Conservation (phyloP, 352 stramenopile species). For the Phytophthora capsici region DNA sequence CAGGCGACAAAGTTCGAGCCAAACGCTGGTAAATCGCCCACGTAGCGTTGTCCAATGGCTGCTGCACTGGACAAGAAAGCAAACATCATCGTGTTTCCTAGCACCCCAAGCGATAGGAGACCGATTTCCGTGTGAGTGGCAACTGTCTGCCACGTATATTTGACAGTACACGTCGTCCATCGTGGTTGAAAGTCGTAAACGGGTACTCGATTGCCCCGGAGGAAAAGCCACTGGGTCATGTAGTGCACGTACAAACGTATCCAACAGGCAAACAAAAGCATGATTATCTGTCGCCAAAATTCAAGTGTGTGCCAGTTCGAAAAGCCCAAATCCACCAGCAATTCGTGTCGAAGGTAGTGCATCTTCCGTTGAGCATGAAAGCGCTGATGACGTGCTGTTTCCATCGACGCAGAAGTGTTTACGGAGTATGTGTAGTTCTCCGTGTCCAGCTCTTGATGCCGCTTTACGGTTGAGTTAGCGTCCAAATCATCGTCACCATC, state of each 20-base stretch:
- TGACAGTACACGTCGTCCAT: slow-evolving; percentile 77
- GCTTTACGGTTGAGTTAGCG: not conserved
- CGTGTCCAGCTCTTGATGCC: slow-evolving; percentile 20
- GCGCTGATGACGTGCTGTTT: slow-evolving; percentile 60
- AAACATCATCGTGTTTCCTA: slow-evolving; percentile 67
- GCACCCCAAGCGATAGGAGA: slow-evolving; percentile 61
- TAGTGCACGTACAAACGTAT: slow-evolving; percentile 91
- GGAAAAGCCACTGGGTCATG: slow-evolving; percentile 86
- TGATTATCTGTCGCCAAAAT: slow-evolving; percentile 75
- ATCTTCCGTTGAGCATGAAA: slow-evolving; percentile 79
- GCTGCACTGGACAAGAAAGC: slow-evolving; percentile 48
- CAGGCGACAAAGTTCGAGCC: slow-evolving; percentile 81
- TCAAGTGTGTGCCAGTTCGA: slow-evolving; percentile 64
- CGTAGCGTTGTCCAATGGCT: slow-evolving; percentile 45
- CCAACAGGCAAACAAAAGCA: slow-evolving; percentile 82
- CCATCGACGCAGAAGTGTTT: slow-evolving; percentile 48
- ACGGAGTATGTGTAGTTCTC: slow-evolving; percentile 71
- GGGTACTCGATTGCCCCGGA: slow-evolving; percentile 64
- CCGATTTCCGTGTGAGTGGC: slow-evolving; percentile 70
- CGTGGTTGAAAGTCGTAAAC: slow-evolving; percentile 83
- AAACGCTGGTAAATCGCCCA: slow-evolving; percentile 75
- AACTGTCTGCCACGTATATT: slow-evolving; percentile 83
- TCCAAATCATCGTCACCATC: slow-evolving; percentile 16
- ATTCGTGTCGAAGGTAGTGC: slow-evolving; percentile 79
- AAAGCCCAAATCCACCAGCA: slow-evolving; percentile 75